Conservation (phyloP, 2,329 filamentous ascomycete species). For the Fusarium oligoseptatum region DNA sequence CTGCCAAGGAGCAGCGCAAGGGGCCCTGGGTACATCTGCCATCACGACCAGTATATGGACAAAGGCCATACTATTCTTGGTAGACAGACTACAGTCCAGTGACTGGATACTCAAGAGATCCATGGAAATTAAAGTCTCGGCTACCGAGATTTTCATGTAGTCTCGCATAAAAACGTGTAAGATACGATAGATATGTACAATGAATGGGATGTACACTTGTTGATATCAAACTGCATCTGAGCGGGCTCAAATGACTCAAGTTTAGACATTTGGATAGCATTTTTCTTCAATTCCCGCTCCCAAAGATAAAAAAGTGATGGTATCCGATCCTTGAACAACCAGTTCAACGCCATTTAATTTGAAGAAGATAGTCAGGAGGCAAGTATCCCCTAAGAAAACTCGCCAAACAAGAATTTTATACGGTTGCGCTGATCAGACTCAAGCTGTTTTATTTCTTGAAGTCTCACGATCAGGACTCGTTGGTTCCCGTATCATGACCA, state of each 20-base stretch:
- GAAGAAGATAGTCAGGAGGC: slow-evolving; percentile 5
- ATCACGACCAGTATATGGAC: slow-evolving; percentile 84
- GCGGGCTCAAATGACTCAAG: background rate
- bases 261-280: background rate
- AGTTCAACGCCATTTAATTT: slow-evolving; percentile 12
- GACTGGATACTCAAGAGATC: slow-evolving; percentile 5
- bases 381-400: slow-evolving; percentile 3
- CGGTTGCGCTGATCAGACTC: background rate
- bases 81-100: slow-evolving; percentile 58
- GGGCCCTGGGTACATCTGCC: slow-evolving; percentile 91
- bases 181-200: slow-evolving; percentile 56
- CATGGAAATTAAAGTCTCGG: slow-evolving; percentile 7
- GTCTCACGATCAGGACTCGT: background rate
- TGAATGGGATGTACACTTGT: slow-evolving; percentile 47
- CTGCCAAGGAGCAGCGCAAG: slow-evolving; percentile 79
- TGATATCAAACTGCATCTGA: slow-evolving; percentile 23
- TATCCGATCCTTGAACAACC: slow-evolving; percentile 18
- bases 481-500: slow-evolving; percentile 11
- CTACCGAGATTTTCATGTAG: slow-evolving; percentile 25
- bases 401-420: background rate
- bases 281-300: background rate
- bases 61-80: slow-evolving; percentile 94
- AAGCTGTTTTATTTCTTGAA: background rate
- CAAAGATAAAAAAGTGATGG: slow-evolving; percentile 8
- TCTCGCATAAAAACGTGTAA: slow-evolving; percentile 49